Percentiles rank a stretch among this genome's conserved stretches.
These are phyloP conservation scores for Backusella mclennaniae DNA, from an alignment of 192 early-diverging fungal species.

Conservation along the genomic window DNA sequence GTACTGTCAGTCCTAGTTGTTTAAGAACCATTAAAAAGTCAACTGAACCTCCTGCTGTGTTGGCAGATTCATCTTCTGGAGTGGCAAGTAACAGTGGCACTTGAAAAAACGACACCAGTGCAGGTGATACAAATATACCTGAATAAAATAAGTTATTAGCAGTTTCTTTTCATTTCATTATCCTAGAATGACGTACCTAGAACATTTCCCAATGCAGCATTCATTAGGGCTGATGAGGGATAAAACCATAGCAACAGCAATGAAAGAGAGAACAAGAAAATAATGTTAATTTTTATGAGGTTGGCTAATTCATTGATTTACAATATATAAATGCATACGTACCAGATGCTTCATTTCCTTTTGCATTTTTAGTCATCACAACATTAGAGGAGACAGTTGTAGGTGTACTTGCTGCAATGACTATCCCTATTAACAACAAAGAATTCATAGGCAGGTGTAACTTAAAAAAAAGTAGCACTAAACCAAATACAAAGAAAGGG, in stretches of 20 bases:
- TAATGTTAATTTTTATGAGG: not conserved
- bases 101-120: slow-evolving; percentile 48
- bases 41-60: slow-evolving; percentile 10
- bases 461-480: slow-evolving; percentile 48
- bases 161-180: not conserved
- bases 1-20: slow-evolving; percentile 59
- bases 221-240: slow-evolving; percentile 49
- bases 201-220: slow-evolving; percentile 69
- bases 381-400: slow-evolving; percentile 78
- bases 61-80: slow-evolving; percentile 16
- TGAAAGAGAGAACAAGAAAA: not conserved
- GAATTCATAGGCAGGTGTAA: slow-evolving; percentile 45
- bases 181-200: slow-evolving; percentile 3
- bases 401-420: slow-evolving; percentile 61
- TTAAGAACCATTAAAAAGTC: slow-evolving; percentile 51
- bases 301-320: not conserved
- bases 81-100: slow-evolving; percentile 26
- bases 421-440: slow-evolving; percentile 56
- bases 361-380: slow-evolving; percentile 70
- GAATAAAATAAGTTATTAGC: not conserved
- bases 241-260: not conserved
- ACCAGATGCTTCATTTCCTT: slow-evolving; percentile 60
- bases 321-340: not conserved
- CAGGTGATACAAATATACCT: slow-evolving; percentile 55
- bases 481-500: slow-evolving; percentile 58